Evolutionary conservation across 495 filamentous ascomycete genomes (phyloP).

Genomic region (Aspergillus taichungensis): DNA sequence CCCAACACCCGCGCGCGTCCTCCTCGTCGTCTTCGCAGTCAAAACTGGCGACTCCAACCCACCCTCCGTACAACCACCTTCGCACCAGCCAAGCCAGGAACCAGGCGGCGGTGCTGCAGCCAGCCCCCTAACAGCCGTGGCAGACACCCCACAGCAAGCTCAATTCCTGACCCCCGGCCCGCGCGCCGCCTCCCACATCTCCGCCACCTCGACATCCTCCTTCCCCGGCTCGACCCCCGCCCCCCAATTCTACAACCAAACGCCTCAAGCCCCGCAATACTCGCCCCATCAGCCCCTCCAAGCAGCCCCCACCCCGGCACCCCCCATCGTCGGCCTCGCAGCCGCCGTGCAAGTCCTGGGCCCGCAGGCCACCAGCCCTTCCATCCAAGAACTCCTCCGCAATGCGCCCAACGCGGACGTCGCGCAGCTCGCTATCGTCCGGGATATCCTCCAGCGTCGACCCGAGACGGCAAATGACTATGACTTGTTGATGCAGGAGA

Average conservation of each 20-base stretch:
- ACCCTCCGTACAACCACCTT: constrained; percentile 37
- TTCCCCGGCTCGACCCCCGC: constrained; percentile 11
- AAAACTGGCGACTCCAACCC: constrained; percentile 40
- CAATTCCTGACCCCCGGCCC: constrained; percentile 23
- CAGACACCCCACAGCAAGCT: constrained; percentile 29
- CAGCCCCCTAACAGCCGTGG: constrained; percentile 37
- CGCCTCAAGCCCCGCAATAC: constrained; percentile 13
- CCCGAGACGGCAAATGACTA: constrained; percentile 35
- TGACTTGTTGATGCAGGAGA: constrained; percentile 26
- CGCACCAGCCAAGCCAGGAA: constrained; percentile 33
- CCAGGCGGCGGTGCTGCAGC: constrained; percentile 20
- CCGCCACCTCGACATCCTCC: constrained; percentile 18
- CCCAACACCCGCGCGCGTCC: constrained; percentile 54
- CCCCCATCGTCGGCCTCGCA: constrained; percentile 14
- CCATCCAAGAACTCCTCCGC: constrained; percentile 57
- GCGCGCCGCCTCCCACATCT: constrained; percentile 14
- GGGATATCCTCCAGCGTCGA: constrained; percentile 47
- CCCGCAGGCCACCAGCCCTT: constrained; percentile 47
- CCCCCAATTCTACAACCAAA: constrained; percentile 23
- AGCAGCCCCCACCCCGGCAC: constrained; percentile 2
- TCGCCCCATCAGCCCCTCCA: constrained; percentile 21
- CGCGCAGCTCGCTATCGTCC: constrained; percentile 56
- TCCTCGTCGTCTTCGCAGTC: constrained; percentile 71
- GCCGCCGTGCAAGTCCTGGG: constrained; percentile 48
- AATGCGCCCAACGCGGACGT: constrained; percentile 54